Evolutionary conservation across 2,329 filamentous ascomycete genomes (phyloP), one percentile per base, ranked within the genome.

Genomic region (Cladosporium sp.): DNA sequence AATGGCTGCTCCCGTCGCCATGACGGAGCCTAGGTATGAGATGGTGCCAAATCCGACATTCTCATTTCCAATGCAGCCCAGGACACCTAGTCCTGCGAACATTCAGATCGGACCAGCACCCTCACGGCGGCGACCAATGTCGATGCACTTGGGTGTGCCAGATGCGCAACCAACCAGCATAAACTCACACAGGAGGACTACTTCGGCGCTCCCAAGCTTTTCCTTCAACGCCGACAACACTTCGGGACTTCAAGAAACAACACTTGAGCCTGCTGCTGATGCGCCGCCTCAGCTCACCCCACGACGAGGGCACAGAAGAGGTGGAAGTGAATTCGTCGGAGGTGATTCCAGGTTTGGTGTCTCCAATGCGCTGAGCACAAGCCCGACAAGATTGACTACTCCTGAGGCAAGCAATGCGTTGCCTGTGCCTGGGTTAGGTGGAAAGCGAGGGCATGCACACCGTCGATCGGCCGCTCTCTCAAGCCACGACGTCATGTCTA

Each of bases 241-340:
- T 13, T 66, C 74, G 17, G 67, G 71, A 19, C 62, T 66, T 32
- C 56, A 69, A 40, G 64, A 62, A 52, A 68, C 10, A 72, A 73
- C 44, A 75, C 69, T 70, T n/a, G 66, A 69, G 17, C 74, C 74
- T 8, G 73, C 75, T 10, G 64, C 67, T 13, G 59, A 68, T n/a
- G 60, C 64, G 25, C 60, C 68, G 10, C 72, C 74, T 4, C 66
- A 69, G 13, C 75, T 76, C 25, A 80, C 85, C 17, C 77, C 81
- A 19, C 79, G 83, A 60, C 76, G 81, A 32, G 85, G 86, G 20
- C 89, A 91, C 69, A 82, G 87, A 66, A 83, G 92, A 66, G 89
- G 89, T 55, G 88, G 86, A 25, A 96, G 91, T 70, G 91, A 96
- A 70, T 91, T 95, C 67, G 89, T 95, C 47, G 90, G 90, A 36